Evolutionary conservation across 371 early-diverging fungal species (phyloP), one percentile per base, ranked within the genome.

Genomic region (Capillidium rhysosporum): DNA sequence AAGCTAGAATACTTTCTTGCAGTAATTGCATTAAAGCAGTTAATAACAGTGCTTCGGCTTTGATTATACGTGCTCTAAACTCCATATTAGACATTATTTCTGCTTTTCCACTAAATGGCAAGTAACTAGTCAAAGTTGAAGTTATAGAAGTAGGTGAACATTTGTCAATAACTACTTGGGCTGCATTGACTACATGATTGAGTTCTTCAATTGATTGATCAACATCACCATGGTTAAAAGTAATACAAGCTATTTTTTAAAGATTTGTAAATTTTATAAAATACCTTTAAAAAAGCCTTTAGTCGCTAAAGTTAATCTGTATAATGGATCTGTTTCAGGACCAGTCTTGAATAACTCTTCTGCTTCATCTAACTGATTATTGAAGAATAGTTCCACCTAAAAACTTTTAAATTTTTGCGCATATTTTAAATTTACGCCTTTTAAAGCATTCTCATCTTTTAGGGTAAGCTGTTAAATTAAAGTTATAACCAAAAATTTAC

Each of bases 51-150:
- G 75, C 61, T 58, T 79, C 79, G 1, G 77, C 75, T 48, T 70
- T 67, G 55, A 75, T 62, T n/a, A 75, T 71, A 57, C 70, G 71
- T 0, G 75, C 77, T 40, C 79, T 62, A 26, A 79, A 62, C 20
- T 71, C 73, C 28, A 49, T n/a, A 34, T 47, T 47, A n/a, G 23
- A 29, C 29, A 47, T 47, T 2, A 14, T 47, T 16, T 47, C 48
- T 5, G 23, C 9, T 47, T 47, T 29, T 26, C 29, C 29, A 29
- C 28, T n/a, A 26, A 29, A 24, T 26, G 48, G 14, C 9, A 23
- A 8, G 48, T 16, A 23, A n/a, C n/a, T 26, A 23, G 26, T 47
- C 29, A 26, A 16, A 9, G 29, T 28, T 26, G 26, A 24, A 2
- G 48, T 8, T 23, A 24, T 23, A 23, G 28, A 29, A 8, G 23